A percentile compares a stretch with the other conserved stretches of the same genome.
Conservation (phyloP, 2,329 filamentous ascomycete species). For the Phyllachora maydis region DNA sequence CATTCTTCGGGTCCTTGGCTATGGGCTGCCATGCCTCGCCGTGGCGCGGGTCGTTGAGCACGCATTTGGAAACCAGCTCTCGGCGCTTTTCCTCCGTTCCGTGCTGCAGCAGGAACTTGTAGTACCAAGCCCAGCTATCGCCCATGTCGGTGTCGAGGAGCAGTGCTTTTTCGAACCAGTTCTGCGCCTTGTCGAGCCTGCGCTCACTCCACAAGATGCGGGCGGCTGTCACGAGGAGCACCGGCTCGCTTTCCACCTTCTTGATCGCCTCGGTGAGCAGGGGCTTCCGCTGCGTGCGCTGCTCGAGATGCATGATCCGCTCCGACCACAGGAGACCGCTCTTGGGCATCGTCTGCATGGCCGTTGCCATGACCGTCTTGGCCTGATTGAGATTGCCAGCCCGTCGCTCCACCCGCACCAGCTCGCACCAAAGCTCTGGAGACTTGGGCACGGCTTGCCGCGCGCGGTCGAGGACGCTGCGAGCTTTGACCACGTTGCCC, state of each 20-base stretch:
- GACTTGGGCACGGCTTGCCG: conserved; percentile 74
- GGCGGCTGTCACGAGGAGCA: conserved; percentile 77
- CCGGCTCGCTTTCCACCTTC: conserved; percentile 82
- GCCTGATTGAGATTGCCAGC: conserved; percentile 70
- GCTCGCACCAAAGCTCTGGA: conserved; percentile 74
- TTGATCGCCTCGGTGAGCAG: conserved; percentile 87
- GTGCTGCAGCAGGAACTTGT: conserved; percentile 79
- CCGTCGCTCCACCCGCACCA: conserved; percentile 79
- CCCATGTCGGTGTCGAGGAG: conserved; percentile 71
- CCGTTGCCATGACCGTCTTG: conserved; percentile 81
- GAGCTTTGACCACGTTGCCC: conserved; percentile 74
- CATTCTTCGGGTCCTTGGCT: conserved; percentile 71
- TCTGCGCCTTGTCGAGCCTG: conserved; percentile 79
- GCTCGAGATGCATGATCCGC: conserved; percentile 86
- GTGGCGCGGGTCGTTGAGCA: conserved; percentile 70
- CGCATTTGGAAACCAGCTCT: conserved; percentile 66
- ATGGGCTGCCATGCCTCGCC: conserved; percentile 82
- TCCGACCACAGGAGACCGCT: conserved; percentile 83
- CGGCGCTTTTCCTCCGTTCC: conserved; percentile 82
- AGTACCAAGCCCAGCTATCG: conserved; percentile 97
- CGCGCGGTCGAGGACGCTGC: conserved; percentile 81
- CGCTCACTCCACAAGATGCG: conserved; percentile 93
- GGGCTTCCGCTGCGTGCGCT: conserved; percentile 80
- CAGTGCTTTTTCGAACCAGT: conserved; percentile 94
- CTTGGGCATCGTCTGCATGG: conserved; percentile 74